Evolutionary conservation across 371 early-diverging fungal species (phyloP).

Genomic region (Umbelopsis sp.): DNA sequence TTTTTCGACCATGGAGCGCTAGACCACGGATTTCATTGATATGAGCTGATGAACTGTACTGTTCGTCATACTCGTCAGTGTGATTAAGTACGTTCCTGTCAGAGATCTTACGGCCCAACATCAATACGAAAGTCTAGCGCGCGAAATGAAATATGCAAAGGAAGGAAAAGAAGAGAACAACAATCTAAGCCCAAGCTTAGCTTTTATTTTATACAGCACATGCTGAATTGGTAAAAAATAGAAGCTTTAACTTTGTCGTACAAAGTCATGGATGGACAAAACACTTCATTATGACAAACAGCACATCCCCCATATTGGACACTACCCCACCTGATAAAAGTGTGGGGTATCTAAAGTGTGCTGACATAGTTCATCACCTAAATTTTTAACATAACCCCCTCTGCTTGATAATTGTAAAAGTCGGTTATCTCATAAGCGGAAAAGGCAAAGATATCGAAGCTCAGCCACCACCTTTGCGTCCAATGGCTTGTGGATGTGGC

Average conservation of each 20-base stretch:
- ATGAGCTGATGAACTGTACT: not conserved
- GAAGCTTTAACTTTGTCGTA: not conserved
- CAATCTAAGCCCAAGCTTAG: not conserved
- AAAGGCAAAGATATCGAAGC: too few species aligned
- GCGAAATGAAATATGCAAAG: not conserved
- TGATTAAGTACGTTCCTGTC: not conserved
- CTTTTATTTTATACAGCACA: too few species aligned
- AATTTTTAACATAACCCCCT: too few species aligned
- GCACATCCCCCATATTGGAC: not conserved
- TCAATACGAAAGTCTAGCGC: not conserved
- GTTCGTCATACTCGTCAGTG: constrained; percentile 9
- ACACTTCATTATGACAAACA: constrained; percentile 1
- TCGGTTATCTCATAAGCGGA: too few species aligned
- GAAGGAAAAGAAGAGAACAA: not conserved
- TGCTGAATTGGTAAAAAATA: too few species aligned
- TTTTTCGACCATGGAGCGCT: not conserved
- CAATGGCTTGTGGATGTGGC: too few species aligned
- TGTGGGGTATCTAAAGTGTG: not conserved
- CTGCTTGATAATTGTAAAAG: too few species aligned
- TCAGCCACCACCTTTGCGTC: too few species aligned
- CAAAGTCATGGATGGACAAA: not conserved
- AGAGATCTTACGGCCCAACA: constrained; percentile 5
- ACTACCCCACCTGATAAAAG: not conserved
- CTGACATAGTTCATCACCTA: too few species aligned
- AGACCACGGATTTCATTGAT: not conserved